Conservation (phyloP, 352 stramenopile genomes). For the Phytophthora agathidicida region DNA sequence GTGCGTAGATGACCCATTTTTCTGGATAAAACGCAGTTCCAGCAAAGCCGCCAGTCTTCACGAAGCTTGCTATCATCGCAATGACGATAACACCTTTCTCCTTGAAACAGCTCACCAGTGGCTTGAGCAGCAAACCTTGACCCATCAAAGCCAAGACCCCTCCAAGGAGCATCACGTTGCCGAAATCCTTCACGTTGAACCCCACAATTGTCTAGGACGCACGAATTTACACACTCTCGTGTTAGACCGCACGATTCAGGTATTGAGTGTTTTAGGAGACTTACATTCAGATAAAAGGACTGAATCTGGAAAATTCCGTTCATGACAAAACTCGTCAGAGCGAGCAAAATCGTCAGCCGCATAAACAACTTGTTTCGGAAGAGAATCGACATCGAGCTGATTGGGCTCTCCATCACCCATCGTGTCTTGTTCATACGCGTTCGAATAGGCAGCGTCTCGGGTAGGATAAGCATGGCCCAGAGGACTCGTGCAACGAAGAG, state of each 20-base stretch:
- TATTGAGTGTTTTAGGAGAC: too few species aligned
- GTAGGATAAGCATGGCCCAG: slow-evolving; percentile 57
- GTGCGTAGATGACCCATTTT: slow-evolving; percentile 65
- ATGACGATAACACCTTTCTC: slow-evolving; percentile 80
- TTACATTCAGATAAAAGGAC: slow-evolving; percentile 81
- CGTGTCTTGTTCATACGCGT: slow-evolving; percentile 32
- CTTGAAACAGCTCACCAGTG: slow-evolving; percentile 64
- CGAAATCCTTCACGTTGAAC: slow-evolving; percentile 75
- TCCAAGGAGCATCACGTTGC: slow-evolving; percentile 63
- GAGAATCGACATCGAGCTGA: slow-evolving; percentile 71
- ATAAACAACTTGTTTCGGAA: slow-evolving; percentile 69
- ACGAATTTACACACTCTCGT: slow-evolving; percentile 2
- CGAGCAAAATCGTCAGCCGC: slow-evolving; percentile 67
- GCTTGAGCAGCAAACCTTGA: slow-evolving; percentile 65
- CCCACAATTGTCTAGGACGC: slow-evolving; percentile 58
- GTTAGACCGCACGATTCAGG: too few species aligned
- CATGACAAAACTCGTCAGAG: slow-evolving; percentile 66
- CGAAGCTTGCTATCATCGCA: slow-evolving; percentile 48
- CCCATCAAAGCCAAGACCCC: slow-evolving; percentile 61
- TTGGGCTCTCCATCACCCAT: slow-evolving; percentile 55
- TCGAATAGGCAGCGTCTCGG: slow-evolving; percentile 56
- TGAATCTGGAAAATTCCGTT: slow-evolving; percentile 70
- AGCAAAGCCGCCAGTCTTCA: slow-evolving; percentile 47
- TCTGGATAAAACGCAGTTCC: slow-evolving; percentile 61
- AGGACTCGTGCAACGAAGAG: slow-evolving; percentile 62